Conservation (phyloP, 139 green algal genomes). For the Coelastrella sp. region DNA sequence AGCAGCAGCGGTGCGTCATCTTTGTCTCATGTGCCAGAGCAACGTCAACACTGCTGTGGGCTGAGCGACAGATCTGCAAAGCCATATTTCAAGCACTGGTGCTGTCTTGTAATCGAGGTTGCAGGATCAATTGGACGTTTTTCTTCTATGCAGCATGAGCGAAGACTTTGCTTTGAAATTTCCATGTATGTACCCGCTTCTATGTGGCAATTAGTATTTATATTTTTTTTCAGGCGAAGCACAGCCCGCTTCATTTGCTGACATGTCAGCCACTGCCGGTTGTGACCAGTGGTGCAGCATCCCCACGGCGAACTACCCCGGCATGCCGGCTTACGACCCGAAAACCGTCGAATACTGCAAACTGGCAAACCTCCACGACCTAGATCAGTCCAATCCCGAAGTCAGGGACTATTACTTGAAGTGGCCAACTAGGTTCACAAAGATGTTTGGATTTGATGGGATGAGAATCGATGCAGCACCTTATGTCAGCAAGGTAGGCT, state of each 20-base stretch:
- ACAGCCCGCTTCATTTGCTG: not conserved
- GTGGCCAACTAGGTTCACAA: not conserved
- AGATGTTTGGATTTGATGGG: not conserved
- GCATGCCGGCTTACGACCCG: not conserved
- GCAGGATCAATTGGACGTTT: too few species aligned
- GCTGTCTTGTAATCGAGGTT: too few species aligned
- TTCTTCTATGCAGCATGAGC: too few species aligned
- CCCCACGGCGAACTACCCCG: not conserved
- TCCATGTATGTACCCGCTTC: too few species aligned
- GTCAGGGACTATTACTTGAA: not conserved
- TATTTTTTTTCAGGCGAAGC: not conserved
- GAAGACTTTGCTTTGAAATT: too few species aligned
- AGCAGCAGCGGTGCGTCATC: not conserved
- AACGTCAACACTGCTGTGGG: not conserved
- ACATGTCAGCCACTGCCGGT: not conserved
- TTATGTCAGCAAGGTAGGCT: not conserved
- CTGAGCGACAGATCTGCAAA: too few species aligned
- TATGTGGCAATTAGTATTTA: too few species aligned
- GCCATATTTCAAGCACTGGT: too few species aligned
- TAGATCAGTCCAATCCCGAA: not conserved
- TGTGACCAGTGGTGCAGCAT: slow-evolving; percentile 2
- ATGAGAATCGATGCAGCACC: not conserved
- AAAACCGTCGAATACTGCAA: not conserved
- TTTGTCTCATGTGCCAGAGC: not conserved
- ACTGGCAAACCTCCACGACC: not conserved